phyloP scores from a whole-genome alignment of 495 filamentous ascomycete species.

The Penicillium flavigenum region DNA sequence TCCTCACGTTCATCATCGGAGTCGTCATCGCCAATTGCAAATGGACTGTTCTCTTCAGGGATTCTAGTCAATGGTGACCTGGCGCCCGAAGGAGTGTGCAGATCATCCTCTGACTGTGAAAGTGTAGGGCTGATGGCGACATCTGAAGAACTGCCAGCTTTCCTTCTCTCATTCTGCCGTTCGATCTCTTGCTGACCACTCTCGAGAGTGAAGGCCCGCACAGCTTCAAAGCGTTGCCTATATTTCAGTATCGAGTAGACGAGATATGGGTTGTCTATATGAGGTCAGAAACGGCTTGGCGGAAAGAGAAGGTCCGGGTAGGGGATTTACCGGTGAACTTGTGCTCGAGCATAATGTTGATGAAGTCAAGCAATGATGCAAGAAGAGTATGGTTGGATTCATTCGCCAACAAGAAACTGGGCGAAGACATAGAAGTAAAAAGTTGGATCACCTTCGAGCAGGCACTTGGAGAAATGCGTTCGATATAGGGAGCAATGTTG shows the following conservation, averaged over 20 bases:
- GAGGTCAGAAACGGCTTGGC: slow-evolving; percentile 3
- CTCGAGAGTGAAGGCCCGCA: slow-evolving; percentile 92
- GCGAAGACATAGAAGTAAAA: slow-evolving; percentile 92
- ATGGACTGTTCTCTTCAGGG: slow-evolving; percentile 76
- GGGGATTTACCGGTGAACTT: slow-evolving; percentile 71
- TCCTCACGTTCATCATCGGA: slow-evolving; percentile 67
- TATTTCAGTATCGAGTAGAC: slow-evolving; percentile 79
- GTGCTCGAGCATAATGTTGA: slow-evolving; percentile 92
- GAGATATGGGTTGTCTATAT: slow-evolving; percentile 75
- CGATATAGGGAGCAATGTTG: slow-evolving; percentile 83
- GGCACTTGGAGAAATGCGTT: slow-evolving; percentile 69
- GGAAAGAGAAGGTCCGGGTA: background rate
- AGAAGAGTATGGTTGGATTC: slow-evolving; percentile 87
- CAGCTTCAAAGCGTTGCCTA: slow-evolving; percentile 79
- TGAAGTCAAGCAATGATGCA: slow-evolving; percentile 78
- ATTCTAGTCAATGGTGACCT: slow-evolving; percentile 69
- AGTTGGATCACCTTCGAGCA: slow-evolving; percentile 84
- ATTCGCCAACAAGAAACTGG: slow-evolving; percentile 91
- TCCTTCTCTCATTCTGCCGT: slow-evolving; percentile 68
- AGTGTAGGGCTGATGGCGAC: slow-evolving; percentile 34
- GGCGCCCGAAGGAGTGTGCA: slow-evolving; percentile 62
- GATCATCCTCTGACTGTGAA: slow-evolving; percentile 67
- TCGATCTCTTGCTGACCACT: slow-evolving; percentile 93
- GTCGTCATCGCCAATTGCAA: slow-evolving; percentile 89
- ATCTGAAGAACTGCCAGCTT: slow-evolving; percentile 55